Conservation (phyloP, 345 rosid species). For the Gossypium stocksii region DNA sequence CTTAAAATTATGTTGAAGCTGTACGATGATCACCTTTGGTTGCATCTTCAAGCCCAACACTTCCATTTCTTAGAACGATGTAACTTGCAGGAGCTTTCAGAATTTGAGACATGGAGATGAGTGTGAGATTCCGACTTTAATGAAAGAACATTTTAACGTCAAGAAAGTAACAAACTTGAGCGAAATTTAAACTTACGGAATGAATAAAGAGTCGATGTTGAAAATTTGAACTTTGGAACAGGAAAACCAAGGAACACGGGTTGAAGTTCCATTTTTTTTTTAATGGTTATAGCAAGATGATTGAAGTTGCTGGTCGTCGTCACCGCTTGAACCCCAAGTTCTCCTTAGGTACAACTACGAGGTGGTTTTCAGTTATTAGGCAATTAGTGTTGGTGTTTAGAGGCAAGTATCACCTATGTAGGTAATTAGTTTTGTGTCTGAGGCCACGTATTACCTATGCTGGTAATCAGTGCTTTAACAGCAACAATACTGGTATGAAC, state of each 20-base stretch:
- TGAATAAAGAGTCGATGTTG: slow-evolving; percentile 14
- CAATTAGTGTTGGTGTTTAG: too few species aligned
- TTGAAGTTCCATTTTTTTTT: slow-evolving; percentile 42
- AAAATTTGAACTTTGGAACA: slow-evolving; percentile 31
- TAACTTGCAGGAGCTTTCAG: slow-evolving; percentile 31
- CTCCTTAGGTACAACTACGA: not conserved
- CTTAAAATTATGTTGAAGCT: too few species aligned
- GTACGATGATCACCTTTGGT: too few species aligned
- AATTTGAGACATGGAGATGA: slow-evolving; percentile 18
- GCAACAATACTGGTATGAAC: too few species aligned
- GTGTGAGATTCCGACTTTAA: not conserved
- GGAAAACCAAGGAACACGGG: slow-evolving; percentile 44
- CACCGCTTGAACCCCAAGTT: slow-evolving; percentile 28
- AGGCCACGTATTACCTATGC: too few species aligned
- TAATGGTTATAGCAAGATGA: slow-evolving; percentile 23
- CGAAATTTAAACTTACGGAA: slow-evolving; percentile 29
- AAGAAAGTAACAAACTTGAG: not conserved
- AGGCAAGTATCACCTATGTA: too few species aligned
- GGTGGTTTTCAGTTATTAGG: not conserved
- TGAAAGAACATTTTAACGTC: not conserved
- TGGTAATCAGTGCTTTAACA: too few species aligned
- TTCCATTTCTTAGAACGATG: slow-evolving; percentile 19
- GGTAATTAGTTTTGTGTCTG: too few species aligned
- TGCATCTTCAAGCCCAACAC: slow-evolving; percentile 14
- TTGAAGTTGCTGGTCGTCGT: not conserved